These are phyloP conservation scores for Fonsecaea pugnacius DNA, from an alignment of 2,329 filamentous ascomycete genomes.

Conservation along the genomic window DNA sequence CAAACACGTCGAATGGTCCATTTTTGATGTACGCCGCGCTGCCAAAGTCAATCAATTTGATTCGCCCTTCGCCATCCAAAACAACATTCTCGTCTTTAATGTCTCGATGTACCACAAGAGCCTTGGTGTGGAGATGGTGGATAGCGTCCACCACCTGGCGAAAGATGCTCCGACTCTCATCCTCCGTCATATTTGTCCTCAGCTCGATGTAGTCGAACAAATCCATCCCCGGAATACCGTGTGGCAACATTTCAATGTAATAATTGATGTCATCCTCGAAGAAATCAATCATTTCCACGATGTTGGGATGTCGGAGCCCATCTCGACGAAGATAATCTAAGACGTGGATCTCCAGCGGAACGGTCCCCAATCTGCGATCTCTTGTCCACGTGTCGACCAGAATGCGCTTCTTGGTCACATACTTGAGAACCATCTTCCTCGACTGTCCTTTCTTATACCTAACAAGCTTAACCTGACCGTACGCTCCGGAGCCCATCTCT, in stretches of 20 bases:
- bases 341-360: conserved; percentile 95
- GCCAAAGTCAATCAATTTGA: conserved; percentile 98
- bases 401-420: conserved; percentile 95
- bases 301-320: conserved; percentile 66
- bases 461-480: conserved; percentile 95
- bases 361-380: conserved; percentile 87
- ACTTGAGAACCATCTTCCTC: conserved; percentile 92
- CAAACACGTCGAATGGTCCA: conserved; percentile 97
- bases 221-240: conserved; percentile 96
- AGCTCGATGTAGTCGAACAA: conserved; percentile 99
- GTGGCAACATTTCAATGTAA: conserved; percentile 97
- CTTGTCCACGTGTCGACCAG: conserved; percentile 98
- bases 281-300: conserved; percentile 71
- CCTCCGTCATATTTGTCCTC: conserved; percentile 92
- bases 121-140: conserved; percentile 87
- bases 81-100: conserved; percentile 99
- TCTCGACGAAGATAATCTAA: conserved; percentile 86
- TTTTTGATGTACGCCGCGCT: conserved; percentile 98
- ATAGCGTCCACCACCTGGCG: conserved; percentile 87
- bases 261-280: conserved; percentile 76
- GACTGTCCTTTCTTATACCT: conserved; percentile 71
- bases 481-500: conserved; percentile 98
- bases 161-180: conserved; percentile 92
- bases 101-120: conserved; percentile 90
- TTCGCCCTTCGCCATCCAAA: conserved; percentile 88